phyloP scores from a whole-genome alignment of 306 rosid genomes.

The Cicer arietinum region DNA sequence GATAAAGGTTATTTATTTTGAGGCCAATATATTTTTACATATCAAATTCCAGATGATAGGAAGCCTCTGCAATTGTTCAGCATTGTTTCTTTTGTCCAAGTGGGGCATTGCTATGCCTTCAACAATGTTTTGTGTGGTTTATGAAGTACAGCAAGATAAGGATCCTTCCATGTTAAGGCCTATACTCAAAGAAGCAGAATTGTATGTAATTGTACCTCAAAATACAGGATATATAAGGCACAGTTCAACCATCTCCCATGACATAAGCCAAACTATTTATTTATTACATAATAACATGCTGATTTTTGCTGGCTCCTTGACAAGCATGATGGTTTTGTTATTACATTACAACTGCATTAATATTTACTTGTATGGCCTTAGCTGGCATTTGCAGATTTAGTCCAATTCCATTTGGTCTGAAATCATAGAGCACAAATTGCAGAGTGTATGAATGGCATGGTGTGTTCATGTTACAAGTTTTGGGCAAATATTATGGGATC shows the following conservation, averaged over 20 bases:
- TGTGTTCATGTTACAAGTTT: neutral
- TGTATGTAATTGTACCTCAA: slow-evolving; percentile 5
- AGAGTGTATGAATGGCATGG: neutral
- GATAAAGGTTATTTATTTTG: slow-evolving; percentile 49
- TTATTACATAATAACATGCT: slow-evolving; percentile 34
- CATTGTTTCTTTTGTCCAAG: slow-evolving; percentile 26
- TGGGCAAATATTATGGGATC: neutral
- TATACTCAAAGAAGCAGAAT: slow-evolving; percentile 17
- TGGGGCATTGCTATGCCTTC: slow-evolving; percentile 37
- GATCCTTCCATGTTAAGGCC: slow-evolving; percentile 29
- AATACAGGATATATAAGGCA: slow-evolving; percentile 42
- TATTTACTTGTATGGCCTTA: slow-evolving; percentile 38
- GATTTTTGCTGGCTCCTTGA: slow-evolving; percentile 33
- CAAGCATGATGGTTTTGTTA: slow-evolving; percentile 42
- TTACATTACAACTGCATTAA: slow-evolving; percentile 19
- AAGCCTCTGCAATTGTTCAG: slow-evolving; percentile 35
- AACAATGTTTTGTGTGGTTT: slow-evolving; percentile 33
- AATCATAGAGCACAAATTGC: neutral
- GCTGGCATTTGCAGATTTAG: slow-evolving; percentile 31
- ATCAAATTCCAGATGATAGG: slow-evolving; percentile 51
- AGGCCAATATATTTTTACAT: slow-evolving; percentile 36
- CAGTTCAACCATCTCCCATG: slow-evolving; percentile 41
- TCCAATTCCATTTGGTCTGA: neutral
- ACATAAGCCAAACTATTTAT: slow-evolving; percentile 41
- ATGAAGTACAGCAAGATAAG: slow-evolving; percentile 8